Evolutionary conservation across 2,329 filamentous ascomycete genomes (phyloP).

Genomic region (Cercospora sp.): DNA sequence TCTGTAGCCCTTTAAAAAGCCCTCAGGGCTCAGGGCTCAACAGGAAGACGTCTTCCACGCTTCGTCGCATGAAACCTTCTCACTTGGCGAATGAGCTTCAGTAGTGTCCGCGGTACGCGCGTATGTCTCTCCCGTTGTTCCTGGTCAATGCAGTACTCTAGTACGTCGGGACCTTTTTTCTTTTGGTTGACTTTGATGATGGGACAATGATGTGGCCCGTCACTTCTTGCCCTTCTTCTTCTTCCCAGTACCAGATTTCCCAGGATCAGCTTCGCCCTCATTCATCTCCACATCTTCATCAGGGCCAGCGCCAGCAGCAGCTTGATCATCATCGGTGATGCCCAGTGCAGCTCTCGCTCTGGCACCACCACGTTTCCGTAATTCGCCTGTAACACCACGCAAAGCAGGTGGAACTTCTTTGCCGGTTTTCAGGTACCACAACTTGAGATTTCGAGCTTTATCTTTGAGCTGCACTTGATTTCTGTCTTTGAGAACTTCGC

Average conservation of each 20-base stretch:
- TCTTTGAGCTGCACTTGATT: constrained; percentile 93
- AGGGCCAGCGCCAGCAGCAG: not conserved
- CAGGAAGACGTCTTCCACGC: too few relatives aligned
- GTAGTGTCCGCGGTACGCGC: not conserved
- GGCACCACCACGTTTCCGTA: constrained; percentile 65
- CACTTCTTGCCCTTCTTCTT: constrained; percentile 24
- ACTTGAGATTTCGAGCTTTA: constrained; percentile 83
- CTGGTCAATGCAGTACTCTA: too few relatives aligned
- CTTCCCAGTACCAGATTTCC: constrained; percentile 8
- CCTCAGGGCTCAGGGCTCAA: not conserved
- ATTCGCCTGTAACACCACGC: constrained; percentile 82
- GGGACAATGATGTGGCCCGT: not conserved
- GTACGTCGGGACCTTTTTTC: not conserved
- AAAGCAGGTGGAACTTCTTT: constrained; percentile 88
- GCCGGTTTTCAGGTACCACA: constrained; percentile 89
- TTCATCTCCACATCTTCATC: constrained; percentile 15
- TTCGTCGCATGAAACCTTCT: not conserved
- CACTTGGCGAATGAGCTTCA: not conserved
- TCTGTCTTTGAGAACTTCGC: constrained; percentile 79
- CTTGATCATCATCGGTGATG: constrained; percentile 20
- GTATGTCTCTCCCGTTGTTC: not conserved
- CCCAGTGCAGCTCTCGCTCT: constrained; percentile 39
- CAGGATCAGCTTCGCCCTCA: constrained; percentile 13
- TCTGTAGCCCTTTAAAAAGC: not conserved
- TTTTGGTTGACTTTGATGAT: not conserved